A percentile compares a stretch with the other conserved stretches of the same genome.
Evolutionary conservation across 768 basidiomycete species (phyloP).

Genomic region (Pleurotus tuber-regium): DNA sequence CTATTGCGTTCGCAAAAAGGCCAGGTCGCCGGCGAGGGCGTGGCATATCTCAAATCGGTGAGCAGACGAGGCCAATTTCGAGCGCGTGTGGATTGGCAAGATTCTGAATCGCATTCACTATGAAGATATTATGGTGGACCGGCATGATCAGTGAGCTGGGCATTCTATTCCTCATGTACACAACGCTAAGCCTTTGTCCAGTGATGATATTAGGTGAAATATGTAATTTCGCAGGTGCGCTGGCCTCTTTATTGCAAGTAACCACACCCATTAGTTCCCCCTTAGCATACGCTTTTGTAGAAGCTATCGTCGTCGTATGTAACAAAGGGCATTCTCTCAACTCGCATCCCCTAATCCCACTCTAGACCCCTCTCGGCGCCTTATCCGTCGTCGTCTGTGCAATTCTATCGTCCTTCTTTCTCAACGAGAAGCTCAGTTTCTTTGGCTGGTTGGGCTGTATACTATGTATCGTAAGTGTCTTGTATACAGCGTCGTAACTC

Average conservation of each 20-base stretch:
- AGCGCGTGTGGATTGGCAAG: slow-evolving; percentile 7
- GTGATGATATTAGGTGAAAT: slow-evolving; percentile 93
- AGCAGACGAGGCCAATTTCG: slow-evolving; percentile 28
- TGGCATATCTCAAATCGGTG: slow-evolving; percentile 93
- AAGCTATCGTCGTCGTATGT: slow-evolving; percentile 88
- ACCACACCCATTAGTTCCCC: slow-evolving; percentile 14
- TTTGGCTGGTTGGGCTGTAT: slow-evolving; percentile 97
- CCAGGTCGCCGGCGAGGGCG: slow-evolving; percentile 77
- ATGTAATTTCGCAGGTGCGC: slow-evolving; percentile 79
- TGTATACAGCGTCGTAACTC: slow-evolving; percentile 1
- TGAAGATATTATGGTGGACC: slow-evolving; percentile 87
- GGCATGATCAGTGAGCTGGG: slow-evolving; percentile 78
- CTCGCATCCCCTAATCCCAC: slow-evolving; percentile 4
- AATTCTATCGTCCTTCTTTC: slow-evolving; percentile 88
- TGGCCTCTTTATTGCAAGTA: slow-evolving; percentile 28
- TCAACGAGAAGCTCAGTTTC: slow-evolving; percentile 89
- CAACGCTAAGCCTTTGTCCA: slow-evolving; percentile 22
- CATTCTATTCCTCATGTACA: background rate
- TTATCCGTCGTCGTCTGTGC: slow-evolving; percentile 96
- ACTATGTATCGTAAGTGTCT: slow-evolving; percentile 75
- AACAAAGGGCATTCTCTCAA: background rate
- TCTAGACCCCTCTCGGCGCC: slow-evolving; percentile 89
- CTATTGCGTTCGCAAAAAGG: slow-evolving; percentile 79
- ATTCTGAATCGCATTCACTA: slow-evolving; percentile 11
- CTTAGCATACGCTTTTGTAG: slow-evolving; percentile 82